Conservation (phyloP, 805 yeast genomes). For the Candida namnaoensis region DNA sequence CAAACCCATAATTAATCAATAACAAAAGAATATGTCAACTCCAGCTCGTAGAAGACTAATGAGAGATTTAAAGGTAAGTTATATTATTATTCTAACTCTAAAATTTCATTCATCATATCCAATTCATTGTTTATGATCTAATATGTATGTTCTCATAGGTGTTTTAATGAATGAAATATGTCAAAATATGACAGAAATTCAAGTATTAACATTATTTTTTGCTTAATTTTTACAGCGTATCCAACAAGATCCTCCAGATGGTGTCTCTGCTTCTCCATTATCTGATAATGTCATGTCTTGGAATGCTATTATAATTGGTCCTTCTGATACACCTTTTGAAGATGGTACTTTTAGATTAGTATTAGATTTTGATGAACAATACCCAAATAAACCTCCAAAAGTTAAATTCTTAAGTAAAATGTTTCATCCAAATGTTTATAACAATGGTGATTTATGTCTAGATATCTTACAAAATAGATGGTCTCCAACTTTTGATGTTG, state of each 20-base stretch:
- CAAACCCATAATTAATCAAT: too few species aligned
- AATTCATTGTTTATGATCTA: too few species aligned
- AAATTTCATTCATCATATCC: too few species aligned
- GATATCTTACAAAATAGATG: slow-evolving; percentile 95
- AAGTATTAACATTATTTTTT: too few species aligned
- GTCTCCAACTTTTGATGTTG: slow-evolving; percentile 98
- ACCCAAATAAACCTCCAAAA: slow-evolving; percentile 93
- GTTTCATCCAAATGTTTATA: slow-evolving; percentile 98
- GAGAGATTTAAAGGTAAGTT: slow-evolving; percentile 88
- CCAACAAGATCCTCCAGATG: slow-evolving; percentile 98
- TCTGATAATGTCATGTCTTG: slow-evolving; percentile 97
- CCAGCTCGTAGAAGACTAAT: slow-evolving; percentile 98
- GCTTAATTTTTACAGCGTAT: slow-evolving; percentile 45
- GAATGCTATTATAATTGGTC: slow-evolving; percentile 98
- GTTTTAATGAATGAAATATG: too few species aligned
- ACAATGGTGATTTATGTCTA: slow-evolving; percentile 88
- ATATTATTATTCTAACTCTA: too few species aligned
- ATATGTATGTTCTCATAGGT: too few species aligned
- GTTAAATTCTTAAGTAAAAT: slow-evolving; percentile 88
- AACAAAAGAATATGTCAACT: slow-evolving; percentile 62
- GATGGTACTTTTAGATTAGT: slow-evolving; percentile 91
- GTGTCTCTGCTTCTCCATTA: slow-evolving; percentile 94
- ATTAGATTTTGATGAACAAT: slow-evolving; percentile 90
- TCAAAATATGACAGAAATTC: too few species aligned
- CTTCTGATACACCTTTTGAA: slow-evolving; percentile 95